Conservation (phyloP, 805 yeast genomes). For the Starmerella potacharoeniae region DNA sequence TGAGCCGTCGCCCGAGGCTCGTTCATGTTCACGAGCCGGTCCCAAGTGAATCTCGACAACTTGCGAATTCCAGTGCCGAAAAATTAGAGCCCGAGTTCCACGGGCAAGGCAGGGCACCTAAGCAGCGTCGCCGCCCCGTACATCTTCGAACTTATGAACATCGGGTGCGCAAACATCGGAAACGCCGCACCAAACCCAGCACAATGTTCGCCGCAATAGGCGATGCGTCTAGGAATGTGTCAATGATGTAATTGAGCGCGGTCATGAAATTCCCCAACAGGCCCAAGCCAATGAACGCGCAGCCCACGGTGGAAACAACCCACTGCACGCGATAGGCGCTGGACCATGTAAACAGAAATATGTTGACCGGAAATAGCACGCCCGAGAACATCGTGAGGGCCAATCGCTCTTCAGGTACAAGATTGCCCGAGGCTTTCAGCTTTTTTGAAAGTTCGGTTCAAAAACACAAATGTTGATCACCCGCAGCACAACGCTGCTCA, state of each 20-base stretch:
- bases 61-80: slow-evolving; percentile 45
- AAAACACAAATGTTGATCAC: slow-evolving; percentile 36
- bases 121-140: slow-evolving; percentile 71
- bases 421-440: slow-evolving; percentile 41
- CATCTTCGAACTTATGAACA: slow-evolving; percentile 57
- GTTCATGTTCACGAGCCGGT: too few species aligned
- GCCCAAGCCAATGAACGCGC: slow-evolving; percentile 41
- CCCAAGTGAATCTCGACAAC: slow-evolving; percentile 36
- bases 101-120: slow-evolving; percentile 48
- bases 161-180: slow-evolving; percentile 59
- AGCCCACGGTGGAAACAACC: slow-evolving; percentile 47
- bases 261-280: slow-evolving; percentile 46
- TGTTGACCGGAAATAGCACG: slow-evolving; percentile 58
- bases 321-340: slow-evolving; percentile 66
- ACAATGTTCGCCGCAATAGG: too few species aligned
- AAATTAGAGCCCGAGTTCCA: slow-evolving; percentile 61
- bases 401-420: slow-evolving; percentile 69
- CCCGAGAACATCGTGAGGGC: slow-evolving; percentile 68
- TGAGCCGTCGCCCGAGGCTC: too few species aligned
- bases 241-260: slow-evolving; percentile 49
- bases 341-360: slow-evolving; percentile 82
- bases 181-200: slow-evolving; percentile 55
- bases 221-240: too few species aligned
- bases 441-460: slow-evolving; percentile 43
- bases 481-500: slow-evolving; percentile 57